phyloP scores from a whole-genome alignment of 2,329 filamentous ascomycete genomes.

The Aspergillus flavus region DNA sequence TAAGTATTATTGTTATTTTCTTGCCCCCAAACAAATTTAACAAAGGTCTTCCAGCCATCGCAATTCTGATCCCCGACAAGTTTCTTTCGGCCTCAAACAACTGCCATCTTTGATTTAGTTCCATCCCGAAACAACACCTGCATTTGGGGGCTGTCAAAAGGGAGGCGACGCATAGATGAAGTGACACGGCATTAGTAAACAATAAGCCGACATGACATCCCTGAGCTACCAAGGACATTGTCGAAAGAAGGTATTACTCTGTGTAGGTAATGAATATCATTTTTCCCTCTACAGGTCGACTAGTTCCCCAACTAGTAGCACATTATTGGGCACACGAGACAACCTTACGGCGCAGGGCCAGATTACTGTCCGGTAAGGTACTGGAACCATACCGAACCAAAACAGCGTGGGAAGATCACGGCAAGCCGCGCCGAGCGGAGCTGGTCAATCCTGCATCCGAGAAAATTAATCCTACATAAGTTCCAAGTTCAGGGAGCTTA shows the following conservation, averaged over 20 bases:
- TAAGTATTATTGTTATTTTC: conserved; percentile 1
- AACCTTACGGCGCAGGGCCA: background rate
- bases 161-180: background rate
- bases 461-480: conserved; percentile 1
- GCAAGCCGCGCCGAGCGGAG: conserved; percentile 21
- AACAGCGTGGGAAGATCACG: conserved; percentile 16
- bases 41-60: background rate
- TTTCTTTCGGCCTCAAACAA: background rate
- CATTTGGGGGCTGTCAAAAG: background rate
- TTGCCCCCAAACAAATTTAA: background rate
- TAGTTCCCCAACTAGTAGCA: background rate
- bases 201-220: background rate
- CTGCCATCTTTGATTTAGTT: background rate
- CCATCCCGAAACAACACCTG: background rate
- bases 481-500: background rate
- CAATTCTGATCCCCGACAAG: background rate
- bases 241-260: background rate
- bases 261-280: background rate
- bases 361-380: conserved; percentile 9
- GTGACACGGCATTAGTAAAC: background rate
- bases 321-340: conserved; percentile 20
- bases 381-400: conserved; percentile 9
- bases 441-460: conserved; percentile 24
- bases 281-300: background rate
- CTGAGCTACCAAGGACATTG: background rate